Conservation (phyloP, 495 filamentous ascomycete species). For the Aspergillus olivimuriae region DNA sequence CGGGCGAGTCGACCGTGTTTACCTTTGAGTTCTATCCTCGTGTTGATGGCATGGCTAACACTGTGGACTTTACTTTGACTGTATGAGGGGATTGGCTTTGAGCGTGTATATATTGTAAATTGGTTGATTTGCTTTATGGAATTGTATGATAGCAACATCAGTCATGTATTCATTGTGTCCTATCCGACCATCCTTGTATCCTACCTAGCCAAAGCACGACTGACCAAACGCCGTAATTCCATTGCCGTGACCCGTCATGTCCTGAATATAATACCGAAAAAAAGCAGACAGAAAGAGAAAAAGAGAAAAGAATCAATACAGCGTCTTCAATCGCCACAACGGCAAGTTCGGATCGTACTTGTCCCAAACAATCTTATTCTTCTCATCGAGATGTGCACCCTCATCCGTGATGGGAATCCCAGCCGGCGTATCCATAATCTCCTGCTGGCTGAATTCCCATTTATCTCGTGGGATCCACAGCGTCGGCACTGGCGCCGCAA, state of each 20-base stretch:
- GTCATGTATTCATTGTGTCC: too few relatives aligned
- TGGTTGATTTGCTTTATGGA: background rate
- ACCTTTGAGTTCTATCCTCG: slow-evolving; percentile 50
- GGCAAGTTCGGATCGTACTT: slow-evolving; percentile 39
- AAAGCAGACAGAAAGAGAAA: too few relatives aligned
- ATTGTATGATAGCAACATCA: background rate
- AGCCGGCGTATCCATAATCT: slow-evolving; percentile 51
- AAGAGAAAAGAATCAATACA: slow-evolving; percentile 27
- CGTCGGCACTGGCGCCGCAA: slow-evolving; percentile 50
- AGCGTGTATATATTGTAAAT: background rate
- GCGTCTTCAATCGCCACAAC: slow-evolving; percentile 31
- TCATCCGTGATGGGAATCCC: slow-evolving; percentile 54
- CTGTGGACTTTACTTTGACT: slow-evolving; percentile 41
- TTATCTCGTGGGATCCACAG: slow-evolving; percentile 68
- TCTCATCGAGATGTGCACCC: slow-evolving; percentile 59
- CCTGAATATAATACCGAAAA: too few relatives aligned
- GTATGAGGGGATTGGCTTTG: slow-evolving; percentile 21
- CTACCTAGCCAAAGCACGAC: too few relatives aligned
- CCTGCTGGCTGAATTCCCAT: slow-evolving; percentile 56
- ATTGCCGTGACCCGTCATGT: too few relatives aligned
- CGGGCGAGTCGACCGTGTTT: slow-evolving; percentile 39
- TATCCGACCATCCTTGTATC: too few relatives aligned
- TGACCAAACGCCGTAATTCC: too few relatives aligned
- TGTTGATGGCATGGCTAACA: slow-evolving; percentile 29
- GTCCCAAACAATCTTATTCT: slow-evolving; percentile 55